Base-by-base conservation (phyloP, 2,329 filamentous ascomycete genomes). In the Macroventuria anomochaeta region DNA sequence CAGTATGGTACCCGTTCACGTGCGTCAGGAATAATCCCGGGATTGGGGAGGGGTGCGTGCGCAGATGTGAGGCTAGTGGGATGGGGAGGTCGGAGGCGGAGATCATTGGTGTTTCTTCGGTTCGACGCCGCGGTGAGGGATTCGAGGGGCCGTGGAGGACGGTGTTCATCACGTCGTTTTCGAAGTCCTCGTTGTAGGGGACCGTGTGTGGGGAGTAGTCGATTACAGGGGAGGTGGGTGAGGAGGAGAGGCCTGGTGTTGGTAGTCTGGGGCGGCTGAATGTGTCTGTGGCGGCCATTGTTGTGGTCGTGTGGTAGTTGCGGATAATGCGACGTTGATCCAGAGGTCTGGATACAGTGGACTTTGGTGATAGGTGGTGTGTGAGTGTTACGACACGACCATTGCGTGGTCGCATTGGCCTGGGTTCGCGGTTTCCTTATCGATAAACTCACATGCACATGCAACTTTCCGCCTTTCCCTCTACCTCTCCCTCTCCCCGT, bases 11-110 rank as follows among this genome's bases (percentile, higher is more conserved):
- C n/a, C 79, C 79, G 8, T 75, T 73, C 2, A 70, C 69, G 55
- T 81, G 79, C 0, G 79, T 81, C 46, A 81, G 73, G 28, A 69
- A 68, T 11, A 81, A 54, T 25, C 77, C 78, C 0, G 77, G 74
- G n/a, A 81, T 67, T 7, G 74, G 70, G 21, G 72, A 76, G 31
- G 73, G 60, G 64, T 76, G 75, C 11, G 72, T 76, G 25, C 79
- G 76, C 2, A 78, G 73, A 1, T 73, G 61, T 18, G 80, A 79
- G 38, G 70, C 59, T 10, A 80, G 65, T 7, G 76, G 70, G 6
- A 81, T 67, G 13, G 79, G 79, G 5, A 81, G 71, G 21, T 68
- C 61, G 3, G 66, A 61, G 17, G 70, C 70, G 20, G 62, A 43
- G 33, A 74, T 73, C 51, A 63, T 61, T 25, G 63, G 68, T 61